Evolutionary conservation across 495 filamentous ascomycete genomes (phyloP), one percentile per base, ranked within the genome.

Genomic region (Chlorociboria aeruginascens): DNA sequence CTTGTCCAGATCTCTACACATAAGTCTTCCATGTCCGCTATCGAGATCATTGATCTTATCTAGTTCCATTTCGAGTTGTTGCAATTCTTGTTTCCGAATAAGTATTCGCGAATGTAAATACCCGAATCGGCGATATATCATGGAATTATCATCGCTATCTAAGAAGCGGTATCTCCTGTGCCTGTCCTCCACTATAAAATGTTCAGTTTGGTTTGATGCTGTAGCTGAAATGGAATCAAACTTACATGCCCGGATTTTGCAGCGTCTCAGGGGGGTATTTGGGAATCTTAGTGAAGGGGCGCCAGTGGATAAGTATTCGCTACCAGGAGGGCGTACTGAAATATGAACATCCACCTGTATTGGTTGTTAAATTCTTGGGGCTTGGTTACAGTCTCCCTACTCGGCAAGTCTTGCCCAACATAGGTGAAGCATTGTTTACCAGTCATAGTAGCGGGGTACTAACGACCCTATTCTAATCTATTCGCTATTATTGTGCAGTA

Each of bases 91-190:
- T 42, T 55, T 58, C 9, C 56, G 40, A 1, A 64, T 51, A 3
- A 64, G 55, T 1, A 62, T 31, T 12, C 61, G 35, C n/a, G 57
- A 42, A 40, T 64, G 59, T 1, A 64, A 34, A 40, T 58, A 62
- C 6, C 61, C 61, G 39, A 62, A 62, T 6, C 61, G 54, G 7
- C 61, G 59, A 44, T 58, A 64, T 2, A 60, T 28, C 49, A 50
- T 54, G 45, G 62, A 61, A 36, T 46, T 52, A 40, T 64, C 61
- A 49, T 62, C 52, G 43, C 59, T 62, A 45, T 64, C 59, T 7
- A 60, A 43, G 40, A 64, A 54, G 3, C 57, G 57, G 40, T 62
- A 64, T 8, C 57, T 57, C n/a, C 16, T 1, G 12, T 46, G 6
- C 2, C 11, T 29, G 12, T 38, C 34, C 1, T 46, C 44, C 9